These are phyloP conservation scores for Candida pseudoglaebosa DNA, from an alignment of 805 yeast species.

Conservation along the genomic window DNA sequence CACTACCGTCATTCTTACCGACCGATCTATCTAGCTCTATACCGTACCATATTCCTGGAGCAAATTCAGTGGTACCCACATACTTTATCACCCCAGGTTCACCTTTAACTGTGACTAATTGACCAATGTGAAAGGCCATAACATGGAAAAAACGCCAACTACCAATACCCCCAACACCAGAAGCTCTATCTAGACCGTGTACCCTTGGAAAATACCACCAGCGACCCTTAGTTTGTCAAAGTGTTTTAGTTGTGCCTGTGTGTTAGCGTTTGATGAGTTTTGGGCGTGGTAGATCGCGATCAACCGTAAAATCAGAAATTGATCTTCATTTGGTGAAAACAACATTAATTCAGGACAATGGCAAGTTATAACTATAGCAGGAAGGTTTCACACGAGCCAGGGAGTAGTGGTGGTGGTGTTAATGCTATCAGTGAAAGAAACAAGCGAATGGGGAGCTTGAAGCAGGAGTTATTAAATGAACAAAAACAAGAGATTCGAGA, in stretches of 20 bases:
- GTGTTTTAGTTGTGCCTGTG: too few relatives aligned
- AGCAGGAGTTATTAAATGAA: conserved; percentile 71
- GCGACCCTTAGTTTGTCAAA: too few relatives aligned
- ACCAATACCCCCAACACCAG: not conserved
- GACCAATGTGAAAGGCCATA: conserved; percentile 19
- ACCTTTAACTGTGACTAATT: conserved; percentile 33
- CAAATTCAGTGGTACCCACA: conserved; percentile 54
- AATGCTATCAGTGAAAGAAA: conserved; percentile 8
- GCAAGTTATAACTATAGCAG: not conserved
- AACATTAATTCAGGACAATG: not conserved
- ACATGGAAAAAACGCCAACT: not conserved
- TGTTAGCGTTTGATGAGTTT: too few relatives aligned
- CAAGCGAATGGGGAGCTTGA: conserved; percentile 38
- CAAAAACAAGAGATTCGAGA: conserved; percentile 89
- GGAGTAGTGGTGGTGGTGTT: not conserved
- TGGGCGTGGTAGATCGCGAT: too few relatives aligned
- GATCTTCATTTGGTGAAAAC: not conserved
- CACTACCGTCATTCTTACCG: conserved; percentile 51
- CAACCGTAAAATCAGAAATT: too few relatives aligned
- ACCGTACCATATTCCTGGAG: conserved; percentile 55
- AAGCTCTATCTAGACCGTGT: not conserved
- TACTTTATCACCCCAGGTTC: conserved; percentile 45
- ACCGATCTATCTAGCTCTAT: conserved; percentile 35
- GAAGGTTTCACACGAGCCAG: conserved; percentile 1
- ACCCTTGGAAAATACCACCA: too few relatives aligned